A percentile compares a stretch with the other conserved stretches of the same genome.
These are phyloP conservation scores for Candida dendrica DNA, from an alignment of 805 yeast species.

Conservation along the genomic window DNA sequence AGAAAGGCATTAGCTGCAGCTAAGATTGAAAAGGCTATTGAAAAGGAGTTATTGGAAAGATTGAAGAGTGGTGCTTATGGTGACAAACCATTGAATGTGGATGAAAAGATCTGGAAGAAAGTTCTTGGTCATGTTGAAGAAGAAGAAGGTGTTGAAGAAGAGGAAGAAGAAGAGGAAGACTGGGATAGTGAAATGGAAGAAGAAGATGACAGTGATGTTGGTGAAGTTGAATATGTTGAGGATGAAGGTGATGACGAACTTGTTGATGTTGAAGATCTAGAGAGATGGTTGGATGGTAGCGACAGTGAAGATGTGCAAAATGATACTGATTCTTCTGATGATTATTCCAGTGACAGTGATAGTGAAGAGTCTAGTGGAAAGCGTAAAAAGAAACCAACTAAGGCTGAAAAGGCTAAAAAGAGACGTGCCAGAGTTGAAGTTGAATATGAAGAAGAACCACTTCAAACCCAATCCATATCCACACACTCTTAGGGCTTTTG, in stretches of 20 bases:
- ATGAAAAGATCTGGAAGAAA: constrained; percentile 91
- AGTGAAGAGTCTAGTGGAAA: constrained; percentile 31
- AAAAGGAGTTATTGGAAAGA: constrained; percentile 89
- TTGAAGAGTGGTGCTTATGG: constrained; percentile 98
- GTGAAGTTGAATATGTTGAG: constrained; percentile 83
- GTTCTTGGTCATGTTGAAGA: constrained; percentile 80
- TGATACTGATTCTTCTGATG: constrained; percentile 23
- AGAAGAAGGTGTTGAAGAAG: constrained; percentile 46
- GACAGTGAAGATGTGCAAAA: constrained; percentile 32
- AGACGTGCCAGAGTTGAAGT: constrained; percentile 73
- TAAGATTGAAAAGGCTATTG: constrained; percentile 92
- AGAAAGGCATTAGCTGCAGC: constrained; percentile 97
- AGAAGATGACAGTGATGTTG: constrained; percentile 47
- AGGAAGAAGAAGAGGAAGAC: constrained; percentile 42
- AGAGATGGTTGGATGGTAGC: constrained; percentile 70
- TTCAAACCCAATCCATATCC: constrained; percentile 13
- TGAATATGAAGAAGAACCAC: constrained; percentile 74
- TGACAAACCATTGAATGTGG: constrained; percentile 94
- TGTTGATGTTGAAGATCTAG: constrained; percentile 89
- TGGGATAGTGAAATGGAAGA: constrained; percentile 44
- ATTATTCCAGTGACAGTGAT: constrained; percentile 25
- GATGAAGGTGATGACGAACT: constrained; percentile 88
- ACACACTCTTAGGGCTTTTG: not conserved
- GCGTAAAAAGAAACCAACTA: constrained; percentile 28
- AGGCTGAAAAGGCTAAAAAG: constrained; percentile 33